Base-by-base conservation (phyloP, 176 grass and related monocot species). In the Hordeum marinum region DNA sequence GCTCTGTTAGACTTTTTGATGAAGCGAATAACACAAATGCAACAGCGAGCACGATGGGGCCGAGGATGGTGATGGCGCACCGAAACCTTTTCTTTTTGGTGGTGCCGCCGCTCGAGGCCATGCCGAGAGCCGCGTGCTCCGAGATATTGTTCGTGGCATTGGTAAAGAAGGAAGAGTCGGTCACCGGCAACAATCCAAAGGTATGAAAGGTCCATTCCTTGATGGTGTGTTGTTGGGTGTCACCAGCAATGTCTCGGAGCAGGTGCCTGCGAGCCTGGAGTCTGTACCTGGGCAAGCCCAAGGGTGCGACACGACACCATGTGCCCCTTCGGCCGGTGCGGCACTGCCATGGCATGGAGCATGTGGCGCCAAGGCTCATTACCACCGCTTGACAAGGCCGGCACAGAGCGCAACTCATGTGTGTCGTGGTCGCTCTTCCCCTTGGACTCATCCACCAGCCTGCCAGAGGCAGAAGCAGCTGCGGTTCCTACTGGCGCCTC, bases 141-240 rank as follows among this genome's bases (percentile, higher is more conserved):
- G 90, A 85, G 11, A 20, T 27, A 77, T 85, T 81, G 64, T 7
- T 66, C 14, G 80, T 78, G 17, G 68, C 25, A 35, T 35, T 80
- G 18, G 83, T 59, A 0, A 80, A 84, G 25, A 41, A 46, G 18
- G 88, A 81, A n/a, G 34, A 35, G 62, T 89, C 81, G 29, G 62
- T 8, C 8, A 27, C 2, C 31, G 31, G 8, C 3, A 85, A 70
- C 48, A 91, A 68, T 2, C 95, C 89, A 54, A 94, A 98, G 26
- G 57, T 91, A 92, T 92, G 94, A 54, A 94, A 98, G 26, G 57
- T 91, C 95, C 95, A 98, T 1, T 88, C 95, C 25, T 75, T 85
- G 80, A 98, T 82, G 63, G 82, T 93, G 78, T 93, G 85, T 76
- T 91, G 83, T 84, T 93, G 88, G 0, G 95, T 94, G 87, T 89